Evolutionary conservation across 2,329 filamentous ascomycete species (phyloP), one percentile per base, ranked within the genome.

Genomic region (Aspergillus niger): DNA sequence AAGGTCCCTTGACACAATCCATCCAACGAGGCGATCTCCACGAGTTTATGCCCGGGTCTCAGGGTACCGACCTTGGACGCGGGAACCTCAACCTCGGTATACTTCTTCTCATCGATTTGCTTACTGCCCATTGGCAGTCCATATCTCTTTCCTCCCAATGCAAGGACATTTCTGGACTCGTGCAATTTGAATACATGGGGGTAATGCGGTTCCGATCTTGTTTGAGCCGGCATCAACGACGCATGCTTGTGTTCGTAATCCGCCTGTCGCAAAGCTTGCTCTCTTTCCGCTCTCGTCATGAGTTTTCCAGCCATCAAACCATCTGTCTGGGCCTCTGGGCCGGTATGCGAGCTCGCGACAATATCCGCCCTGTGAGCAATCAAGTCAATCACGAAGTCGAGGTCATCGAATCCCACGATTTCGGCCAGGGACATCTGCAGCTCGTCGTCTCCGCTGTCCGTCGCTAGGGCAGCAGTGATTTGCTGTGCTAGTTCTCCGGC

Each of bases 301-400:
- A 98, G 81, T 53, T 84, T 84, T 3, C 82, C 74, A 67, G 82
- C 72, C 43, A 83, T 70, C 11, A 76, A 60, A 1, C 80, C 81
- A 64, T 84, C 77, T 57, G 77, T 79, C 58, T 74, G 72, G 8
- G 71, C 73, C 52, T 72, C 71, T 62, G 68, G 58, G 63, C 61
- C 59, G 8, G 47, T 52, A n/a, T 63, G 59, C 66, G 69, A 53
- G 74, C 74, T 56, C 3, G 83, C 77, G 10, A 88, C 75, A 48
- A 98, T 86, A 49, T 91, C 85, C 55, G 84, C 80, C 55, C 92
- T 86, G 73, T 94, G 88, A 2, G 87, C 84, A 55, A 98, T 89
- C n/a, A 98, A 80, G 64, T 97, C 91, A 63, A 93, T 93, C 56
- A 98, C 89, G 69, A 99, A 88, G 66, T 99, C 94, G 17, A 99